Percentiles rank a stretch among this genome's conserved stretches.
Conservation (phyloP, 768 basidiomycete genomes). For the Boletus subcaerulescens region DNA sequence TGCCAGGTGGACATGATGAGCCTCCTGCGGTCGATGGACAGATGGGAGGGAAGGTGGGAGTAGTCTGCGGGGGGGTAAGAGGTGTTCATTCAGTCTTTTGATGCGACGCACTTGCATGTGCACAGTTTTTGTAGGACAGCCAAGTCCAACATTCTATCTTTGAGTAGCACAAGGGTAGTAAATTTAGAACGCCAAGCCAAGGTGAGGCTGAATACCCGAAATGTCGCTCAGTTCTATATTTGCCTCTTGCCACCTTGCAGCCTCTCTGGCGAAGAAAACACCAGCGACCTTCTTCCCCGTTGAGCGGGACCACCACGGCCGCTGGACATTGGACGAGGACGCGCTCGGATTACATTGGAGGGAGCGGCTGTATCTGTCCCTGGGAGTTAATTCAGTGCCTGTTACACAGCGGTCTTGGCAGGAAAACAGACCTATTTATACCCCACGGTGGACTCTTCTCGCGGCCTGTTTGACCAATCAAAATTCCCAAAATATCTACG, state of each 20-base stretch:
- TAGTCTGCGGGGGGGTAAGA: constrained; percentile 19
- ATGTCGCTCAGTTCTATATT: constrained; percentile 18
- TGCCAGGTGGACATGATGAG: constrained; percentile 46
- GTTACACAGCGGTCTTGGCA: constrained; percentile 32
- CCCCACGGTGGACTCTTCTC: not conserved
- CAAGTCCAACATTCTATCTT: constrained; percentile 48
- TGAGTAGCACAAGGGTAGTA: constrained; percentile 35
- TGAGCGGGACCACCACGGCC: not conserved
- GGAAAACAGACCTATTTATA: constrained; percentile 30
- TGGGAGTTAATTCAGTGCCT: constrained; percentile 27
- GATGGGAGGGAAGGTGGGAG: constrained; percentile 12
- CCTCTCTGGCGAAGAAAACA: not conserved
- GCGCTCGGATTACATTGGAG: not conserved
- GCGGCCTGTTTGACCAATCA: constrained; percentile 26
- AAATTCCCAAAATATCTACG: constrained; percentile 8
- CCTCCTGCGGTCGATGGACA: constrained; percentile 25
- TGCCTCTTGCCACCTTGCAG: constrained; percentile 12
- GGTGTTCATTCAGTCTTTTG: constrained; percentile 25
- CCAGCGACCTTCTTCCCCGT: not conserved
- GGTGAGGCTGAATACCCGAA: constrained; percentile 36
- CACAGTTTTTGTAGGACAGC: constrained; percentile 41
- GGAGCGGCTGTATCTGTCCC: constrained; percentile 2
- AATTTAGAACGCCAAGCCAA: constrained; percentile 46
- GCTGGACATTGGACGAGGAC: no score
- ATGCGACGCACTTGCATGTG: constrained; percentile 16